These are phyloP conservation scores for Tolypocladium tundrense DNA, from an alignment of 2,329 filamentous ascomycete genomes.

Conservation along the genomic window DNA sequence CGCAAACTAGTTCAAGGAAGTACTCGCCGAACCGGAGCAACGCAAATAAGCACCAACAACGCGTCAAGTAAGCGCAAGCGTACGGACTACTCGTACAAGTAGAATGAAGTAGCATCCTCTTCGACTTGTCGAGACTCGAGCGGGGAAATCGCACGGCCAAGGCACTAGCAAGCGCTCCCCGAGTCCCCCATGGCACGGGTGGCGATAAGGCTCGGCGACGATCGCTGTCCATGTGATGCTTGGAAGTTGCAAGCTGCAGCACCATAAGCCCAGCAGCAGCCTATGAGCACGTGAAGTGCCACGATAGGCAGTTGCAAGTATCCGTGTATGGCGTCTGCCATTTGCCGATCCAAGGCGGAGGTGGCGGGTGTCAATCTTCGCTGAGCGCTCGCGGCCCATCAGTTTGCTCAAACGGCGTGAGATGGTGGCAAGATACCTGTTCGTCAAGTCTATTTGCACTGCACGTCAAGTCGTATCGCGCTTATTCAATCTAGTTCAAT, in stretches of 20 bases:
- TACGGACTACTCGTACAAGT: no score
- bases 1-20: neutral
- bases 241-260: neutral
- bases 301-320: neutral
- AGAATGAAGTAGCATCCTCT: neutral
- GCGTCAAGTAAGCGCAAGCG: no score
- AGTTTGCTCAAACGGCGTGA: no score
- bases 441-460: neutral
- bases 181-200: no score
- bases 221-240: neutral
- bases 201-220: neutral
- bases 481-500: neutral
- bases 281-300: neutral
- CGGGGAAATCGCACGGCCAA: neutral
- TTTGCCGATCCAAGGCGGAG: neutral
- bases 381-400: no score
- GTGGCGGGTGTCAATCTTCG: neutral
- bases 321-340: neutral
- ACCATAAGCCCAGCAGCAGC: neutral
- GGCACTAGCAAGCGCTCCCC: no score
- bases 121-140: neutral
- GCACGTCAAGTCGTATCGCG: neutral
- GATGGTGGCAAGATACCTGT: no score
- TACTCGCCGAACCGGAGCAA: neutral
- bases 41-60: neutral